phyloP scores from a whole-genome alignment of 192 early-diverging fungal species.

The Oehlia diaphana region DNA sequence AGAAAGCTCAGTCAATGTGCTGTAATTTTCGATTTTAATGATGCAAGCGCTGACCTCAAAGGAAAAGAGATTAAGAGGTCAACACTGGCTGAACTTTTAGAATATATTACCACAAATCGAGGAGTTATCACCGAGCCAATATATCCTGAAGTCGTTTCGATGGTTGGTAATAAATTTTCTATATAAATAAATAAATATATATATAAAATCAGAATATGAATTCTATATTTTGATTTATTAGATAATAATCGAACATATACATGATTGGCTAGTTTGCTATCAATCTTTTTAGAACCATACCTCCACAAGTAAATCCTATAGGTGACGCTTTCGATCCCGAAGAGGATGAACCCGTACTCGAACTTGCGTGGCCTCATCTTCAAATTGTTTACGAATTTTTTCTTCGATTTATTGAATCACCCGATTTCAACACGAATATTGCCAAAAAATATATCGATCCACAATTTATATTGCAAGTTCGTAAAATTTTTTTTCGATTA shows the following conservation, averaged over 20 bases:
- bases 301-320: constrained; percentile 91
- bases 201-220: neutral
- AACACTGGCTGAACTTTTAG: constrained; percentile 87
- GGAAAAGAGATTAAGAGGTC: constrained; percentile 97
- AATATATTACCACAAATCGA: constrained; percentile 88
- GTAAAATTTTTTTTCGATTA: neutral
- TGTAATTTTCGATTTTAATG: constrained; percentile 95
- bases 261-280: constrained; percentile 70
- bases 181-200: constrained; percentile 1
- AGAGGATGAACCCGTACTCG: constrained; percentile 97
- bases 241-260: constrained; percentile 13
- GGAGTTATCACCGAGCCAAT: constrained; percentile 86
- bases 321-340: constrained; percentile 99
- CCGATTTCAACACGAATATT: constrained; percentile 96
- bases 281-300: constrained; percentile 96
- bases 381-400: constrained; percentile 99
- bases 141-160: constrained; percentile 91
- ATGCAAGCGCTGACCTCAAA: constrained; percentile 80
- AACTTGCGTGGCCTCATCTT: constrained; percentile 97
- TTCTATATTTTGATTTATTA: constrained; percentile 17
- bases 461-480: constrained; percentile 87
- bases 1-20: constrained; percentile 92
- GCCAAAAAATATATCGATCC: constrained; percentile 98
- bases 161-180: constrained; percentile 62
- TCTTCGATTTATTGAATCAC: constrained; percentile 95